These are phyloP conservation scores for Heimioporus sp. DNA, from an alignment of 768 basidiomycete species.

Conservation along the genomic window DNA sequence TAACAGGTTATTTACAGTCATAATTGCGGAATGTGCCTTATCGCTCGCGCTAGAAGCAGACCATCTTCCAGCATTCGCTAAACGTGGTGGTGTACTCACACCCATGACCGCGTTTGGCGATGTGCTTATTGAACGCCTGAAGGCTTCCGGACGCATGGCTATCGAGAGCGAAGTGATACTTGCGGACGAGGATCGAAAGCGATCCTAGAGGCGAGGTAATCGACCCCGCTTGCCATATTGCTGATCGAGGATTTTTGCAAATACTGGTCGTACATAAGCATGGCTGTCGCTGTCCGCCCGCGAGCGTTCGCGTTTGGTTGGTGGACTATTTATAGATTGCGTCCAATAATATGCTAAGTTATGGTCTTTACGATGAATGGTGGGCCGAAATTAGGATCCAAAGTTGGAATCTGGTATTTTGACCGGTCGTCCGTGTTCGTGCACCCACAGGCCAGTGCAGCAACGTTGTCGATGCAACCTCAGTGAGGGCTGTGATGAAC, in stretches of 20 bases:
- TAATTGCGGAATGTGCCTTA: slow-evolving; percentile 81
- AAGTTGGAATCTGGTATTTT: not conserved
- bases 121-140: slow-evolving; percentile 65
- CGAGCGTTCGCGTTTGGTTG: not conserved
- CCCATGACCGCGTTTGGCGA: slow-evolving; percentile 82
- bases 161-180: slow-evolving; percentile 50
- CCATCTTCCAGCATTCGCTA: slow-evolving; percentile 55
- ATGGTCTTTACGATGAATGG: not conserved
- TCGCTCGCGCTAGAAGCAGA: slow-evolving; percentile 56
- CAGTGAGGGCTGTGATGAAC: not conserved
- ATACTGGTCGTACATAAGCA: too few species aligned
- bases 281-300: not conserved
- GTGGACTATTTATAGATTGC: not conserved
- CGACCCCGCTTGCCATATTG: not conserved
- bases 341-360: not conserved
- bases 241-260: not conserved
- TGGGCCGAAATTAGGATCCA: not conserved
- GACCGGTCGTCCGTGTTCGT: too few species aligned
- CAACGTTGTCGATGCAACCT: not conserved
- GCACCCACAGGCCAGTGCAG: not conserved
- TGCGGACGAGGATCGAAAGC: slow-evolving; percentile 8
- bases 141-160: slow-evolving; percentile 52
- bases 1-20: slow-evolving; percentile 40
- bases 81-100: slow-evolving; percentile 77
- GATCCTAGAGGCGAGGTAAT: slow-evolving; percentile 1